These are phyloP conservation scores for Amaranthus tricolor DNA, from an alignment of 179 eudicot species.

Conservation along the genomic window DNA sequence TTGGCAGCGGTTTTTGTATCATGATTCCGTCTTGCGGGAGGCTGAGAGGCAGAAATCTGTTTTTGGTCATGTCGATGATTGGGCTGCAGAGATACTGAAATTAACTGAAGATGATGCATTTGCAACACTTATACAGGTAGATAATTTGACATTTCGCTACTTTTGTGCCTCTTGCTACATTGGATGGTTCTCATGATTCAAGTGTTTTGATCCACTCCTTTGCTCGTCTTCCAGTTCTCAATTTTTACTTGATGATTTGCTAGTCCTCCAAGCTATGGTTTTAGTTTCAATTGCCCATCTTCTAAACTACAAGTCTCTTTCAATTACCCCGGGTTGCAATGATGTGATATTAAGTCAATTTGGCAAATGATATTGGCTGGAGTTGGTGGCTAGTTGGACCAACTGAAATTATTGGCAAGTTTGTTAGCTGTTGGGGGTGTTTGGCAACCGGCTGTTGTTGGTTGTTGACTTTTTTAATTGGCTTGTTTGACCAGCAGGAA, in stretches of 20 bases:
- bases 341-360: not conserved
- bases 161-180: not conserved
- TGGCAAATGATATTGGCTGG: too few relatives aligned
- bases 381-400: too few relatives aligned
- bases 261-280: not conserved
- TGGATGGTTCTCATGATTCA: not conserved
- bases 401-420: too few relatives aligned
- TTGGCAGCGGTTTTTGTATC: constrained; percentile 89
- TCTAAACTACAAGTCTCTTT: not conserved
- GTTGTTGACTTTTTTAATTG: too few relatives aligned
- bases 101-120: constrained; percentile 72
- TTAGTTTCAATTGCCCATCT: not conserved
- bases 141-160: not conserved
- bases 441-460: too few relatives aligned
- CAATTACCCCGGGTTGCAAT: not conserved
- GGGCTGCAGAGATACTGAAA: constrained; percentile 60
- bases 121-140: constrained; percentile 84
- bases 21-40: constrained; percentile 78
- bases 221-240: too few relatives aligned
- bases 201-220: not conserved
- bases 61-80: constrained; percentile 50
- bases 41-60: constrained; percentile 76
- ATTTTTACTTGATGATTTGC: too few relatives aligned
- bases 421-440: too few relatives aligned
- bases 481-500: too few relatives aligned